Percentiles rank a stretch among this genome's conserved stretches.
Conservation (phyloP, 1,284 basidiomycete genomes). For the Rhodotorula sp. region DNA sequence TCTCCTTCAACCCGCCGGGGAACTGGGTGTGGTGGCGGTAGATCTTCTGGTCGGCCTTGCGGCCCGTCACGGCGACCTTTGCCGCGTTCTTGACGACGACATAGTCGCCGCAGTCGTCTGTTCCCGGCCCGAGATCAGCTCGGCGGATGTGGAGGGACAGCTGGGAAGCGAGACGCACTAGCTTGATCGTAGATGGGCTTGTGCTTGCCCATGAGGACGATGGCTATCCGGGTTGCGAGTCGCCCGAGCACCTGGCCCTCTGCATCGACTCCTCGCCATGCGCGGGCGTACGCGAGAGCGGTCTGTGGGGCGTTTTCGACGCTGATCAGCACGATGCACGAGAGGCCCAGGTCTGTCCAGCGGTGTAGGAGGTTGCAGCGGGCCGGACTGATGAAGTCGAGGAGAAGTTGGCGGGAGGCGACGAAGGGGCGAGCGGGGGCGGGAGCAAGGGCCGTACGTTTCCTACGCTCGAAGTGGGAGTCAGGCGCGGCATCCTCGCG, state of each 20-base stretch:
- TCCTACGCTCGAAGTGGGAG: conserved; percentile 23
- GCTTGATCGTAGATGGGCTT: conserved; percentile 95
- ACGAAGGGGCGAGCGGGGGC: background rate
- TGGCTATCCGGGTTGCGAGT: conserved; percentile 88
- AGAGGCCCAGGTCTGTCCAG: no score
- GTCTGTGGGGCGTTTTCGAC: conserved; percentile 61
- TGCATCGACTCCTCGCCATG: conserved; percentile 96
- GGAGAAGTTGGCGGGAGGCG: background rate
- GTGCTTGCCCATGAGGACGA: conserved; percentile 97
- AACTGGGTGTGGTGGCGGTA: conserved; percentile 91
- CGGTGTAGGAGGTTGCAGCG: background rate
- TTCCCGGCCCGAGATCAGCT: background rate
- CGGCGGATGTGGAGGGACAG: background rate
- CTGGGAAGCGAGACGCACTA: conserved; percentile 57
- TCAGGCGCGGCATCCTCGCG: conserved; percentile 20
- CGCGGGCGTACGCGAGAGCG: conserved; percentile 83
- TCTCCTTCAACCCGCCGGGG: conserved; percentile 90
- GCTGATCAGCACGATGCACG: background rate
- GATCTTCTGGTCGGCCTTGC: conserved; percentile 81
- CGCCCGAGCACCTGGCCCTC: conserved; percentile 86
- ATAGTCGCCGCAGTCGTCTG: conserved; percentile 96
- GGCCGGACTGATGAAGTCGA: background rate
- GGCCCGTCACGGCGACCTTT: conserved; percentile 82
- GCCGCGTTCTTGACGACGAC: conserved; percentile 91
- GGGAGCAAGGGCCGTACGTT: conserved; percentile 15